Conservation (phyloP, 192 early-diverging fungal genomes). For the Paraglomus brasilianum region DNA sequence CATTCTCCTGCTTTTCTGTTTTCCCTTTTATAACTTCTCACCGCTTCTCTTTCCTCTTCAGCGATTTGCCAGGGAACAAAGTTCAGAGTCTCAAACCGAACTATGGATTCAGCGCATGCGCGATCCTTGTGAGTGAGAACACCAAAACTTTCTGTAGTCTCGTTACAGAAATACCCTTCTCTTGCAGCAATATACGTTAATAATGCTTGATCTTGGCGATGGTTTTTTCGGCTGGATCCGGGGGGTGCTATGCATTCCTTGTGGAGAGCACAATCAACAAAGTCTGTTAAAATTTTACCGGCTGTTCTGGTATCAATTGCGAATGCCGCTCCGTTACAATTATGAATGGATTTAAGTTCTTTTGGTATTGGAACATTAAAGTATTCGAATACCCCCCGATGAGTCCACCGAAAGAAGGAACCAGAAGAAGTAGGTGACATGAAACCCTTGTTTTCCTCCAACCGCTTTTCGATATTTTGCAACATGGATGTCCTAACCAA, state of each 20-base stretch:
- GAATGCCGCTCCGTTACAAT: slow-evolving; percentile 51
- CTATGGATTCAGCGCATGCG: slow-evolving; percentile 32
- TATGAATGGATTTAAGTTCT: slow-evolving; percentile 33
- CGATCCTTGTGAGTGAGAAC: slow-evolving; percentile 34
- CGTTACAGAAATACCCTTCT: slow-evolving; percentile 35
- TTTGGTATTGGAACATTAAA: slow-evolving; percentile 33
- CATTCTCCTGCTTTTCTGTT: too few relatives aligned
- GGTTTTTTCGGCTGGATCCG: slow-evolving; percentile 46
- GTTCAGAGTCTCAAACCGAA: slow-evolving; percentile 11
- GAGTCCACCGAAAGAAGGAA: slow-evolving; percentile 42
- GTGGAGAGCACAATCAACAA: slow-evolving; percentile 40
- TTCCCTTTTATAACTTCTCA: too few relatives aligned
- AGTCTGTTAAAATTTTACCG: slow-evolving; percentile 43
- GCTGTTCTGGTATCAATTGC: slow-evolving; percentile 45
- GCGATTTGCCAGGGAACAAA: slow-evolving; percentile 1
- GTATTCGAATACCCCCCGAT: slow-evolving; percentile 45
- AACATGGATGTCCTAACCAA: slow-evolving; percentile 30
- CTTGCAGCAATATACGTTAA: slow-evolving; percentile 47
- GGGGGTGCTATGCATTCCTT: slow-evolving; percentile 54
- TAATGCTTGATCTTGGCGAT: slow-evolving; percentile 49
- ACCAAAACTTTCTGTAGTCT: slow-evolving; percentile 27
- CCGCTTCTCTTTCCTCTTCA: not conserved
- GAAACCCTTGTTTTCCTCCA: slow-evolving; percentile 43
- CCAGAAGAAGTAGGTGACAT: slow-evolving; percentile 45
- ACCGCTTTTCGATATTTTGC: slow-evolving; percentile 37